phyloP scores from a whole-genome alignment of 2,329 filamentous ascomycete species.

The Myriosclerotinia duriaeana region DNA sequence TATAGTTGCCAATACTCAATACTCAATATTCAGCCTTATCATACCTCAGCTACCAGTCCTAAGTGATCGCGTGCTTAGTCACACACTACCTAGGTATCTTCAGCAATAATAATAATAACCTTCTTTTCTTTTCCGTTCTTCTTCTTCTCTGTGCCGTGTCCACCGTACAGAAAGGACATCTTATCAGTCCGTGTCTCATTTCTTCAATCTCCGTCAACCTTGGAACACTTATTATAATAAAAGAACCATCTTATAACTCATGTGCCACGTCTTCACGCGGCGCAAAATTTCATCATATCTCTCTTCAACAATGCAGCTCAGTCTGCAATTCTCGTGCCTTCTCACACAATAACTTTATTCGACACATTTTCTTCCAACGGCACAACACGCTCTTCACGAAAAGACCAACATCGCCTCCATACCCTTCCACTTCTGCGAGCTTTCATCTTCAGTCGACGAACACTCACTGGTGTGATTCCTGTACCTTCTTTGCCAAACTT shows the following conservation, averaged over 20 bases:
- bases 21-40: too few species aligned
- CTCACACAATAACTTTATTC: constrained; percentile 55
- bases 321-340: constrained; percentile 53
- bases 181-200: constrained; percentile 19
- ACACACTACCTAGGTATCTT: neutral
- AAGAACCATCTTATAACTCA: constrained; percentile 23
- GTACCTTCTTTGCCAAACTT: constrained; percentile 61
- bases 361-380: constrained; percentile 32
- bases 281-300: constrained; percentile 38
- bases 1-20: neutral
- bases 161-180: neutral
- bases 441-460: constrained; percentile 47
- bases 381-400: constrained; percentile 47
- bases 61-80: constrained; percentile 21
- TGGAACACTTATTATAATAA: constrained; percentile 7
- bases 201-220: constrained; percentile 23
- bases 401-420: constrained; percentile 53
- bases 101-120: constrained; percentile 5
- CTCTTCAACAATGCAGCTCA: constrained; percentile 56
- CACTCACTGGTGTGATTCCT: constrained; percentile 57
- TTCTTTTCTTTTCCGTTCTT: neutral
- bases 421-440: constrained; percentile 50
- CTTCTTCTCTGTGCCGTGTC: constrained; percentile 9
- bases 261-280: constrained; percentile 37
- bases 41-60: too few species aligned